A percentile compares a stretch with the other conserved stretches of the same genome.
Evolutionary conservation across 192 early-diverging fungal species (phyloP).

Genomic region (Mortierella hygrophila): DNA sequence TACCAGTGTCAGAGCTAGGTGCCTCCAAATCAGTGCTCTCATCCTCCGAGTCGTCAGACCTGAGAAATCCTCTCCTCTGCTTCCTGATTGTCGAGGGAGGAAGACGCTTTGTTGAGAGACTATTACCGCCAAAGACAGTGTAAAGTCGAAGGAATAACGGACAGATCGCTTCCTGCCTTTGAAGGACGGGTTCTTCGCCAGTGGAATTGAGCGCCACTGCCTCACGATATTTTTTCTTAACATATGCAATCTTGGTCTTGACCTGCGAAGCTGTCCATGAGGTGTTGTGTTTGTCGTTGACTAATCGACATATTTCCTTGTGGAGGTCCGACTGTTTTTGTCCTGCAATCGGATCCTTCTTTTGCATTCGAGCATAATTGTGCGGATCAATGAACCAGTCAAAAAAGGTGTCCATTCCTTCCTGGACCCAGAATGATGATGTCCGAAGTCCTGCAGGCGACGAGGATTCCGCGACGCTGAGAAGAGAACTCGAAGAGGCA

Average conservation of each 20-base stretch:
- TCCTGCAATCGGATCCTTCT: background rate
- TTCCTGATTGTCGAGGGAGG: background rate
- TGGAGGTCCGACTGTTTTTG: background rate
- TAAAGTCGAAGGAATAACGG: background rate
- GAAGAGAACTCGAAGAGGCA: background rate
- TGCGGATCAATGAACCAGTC: background rate
- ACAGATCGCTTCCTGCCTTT: background rate
- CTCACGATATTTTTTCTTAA: background rate
- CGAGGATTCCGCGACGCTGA: background rate
- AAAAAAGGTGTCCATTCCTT: constrained; percentile 7
- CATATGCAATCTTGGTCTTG: background rate
- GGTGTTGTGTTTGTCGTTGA: background rate
- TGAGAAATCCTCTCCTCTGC: background rate
- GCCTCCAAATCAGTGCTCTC: background rate
- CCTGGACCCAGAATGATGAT: constrained; percentile 1
- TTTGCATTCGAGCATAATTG: background rate
- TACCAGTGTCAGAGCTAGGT: too few species aligned
- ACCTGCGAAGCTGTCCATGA: background rate
- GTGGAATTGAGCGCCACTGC: constrained; percentile 4
- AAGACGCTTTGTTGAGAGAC: background rate
- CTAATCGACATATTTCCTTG: background rate
- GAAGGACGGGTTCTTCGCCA: background rate
- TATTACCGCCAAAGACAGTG: background rate
- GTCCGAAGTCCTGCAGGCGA: background rate
- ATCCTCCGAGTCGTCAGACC: background rate